Conservation (phyloP, 768 basidiomycete genomes). For the Kwoniella newhampshirensis region DNA sequence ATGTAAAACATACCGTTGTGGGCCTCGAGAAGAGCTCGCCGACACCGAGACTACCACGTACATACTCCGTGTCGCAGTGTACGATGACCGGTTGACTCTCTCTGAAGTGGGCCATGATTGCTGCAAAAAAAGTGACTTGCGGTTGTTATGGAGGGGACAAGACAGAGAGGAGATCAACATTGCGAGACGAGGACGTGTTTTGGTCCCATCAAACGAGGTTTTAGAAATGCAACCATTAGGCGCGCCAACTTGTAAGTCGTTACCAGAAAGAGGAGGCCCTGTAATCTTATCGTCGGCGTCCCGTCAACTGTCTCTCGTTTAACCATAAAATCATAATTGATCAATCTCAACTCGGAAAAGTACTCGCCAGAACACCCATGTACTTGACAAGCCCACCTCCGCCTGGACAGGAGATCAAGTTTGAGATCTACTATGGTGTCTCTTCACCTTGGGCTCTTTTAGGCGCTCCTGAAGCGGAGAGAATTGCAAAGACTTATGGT, state of each 20-base stretch:
- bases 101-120: constrained; percentile 23
- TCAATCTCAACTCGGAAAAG: too few relatives aligned
- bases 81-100: constrained; percentile 36
- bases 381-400: constrained; percentile 23
- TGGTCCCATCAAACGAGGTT: too few relatives aligned
- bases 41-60: constrained; percentile 38
- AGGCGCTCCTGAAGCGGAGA: constrained; percentile 29
- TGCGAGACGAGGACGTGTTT: constrained; percentile 13
- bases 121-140: neutral
- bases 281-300: too few relatives aligned
- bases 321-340: too few relatives aligned
- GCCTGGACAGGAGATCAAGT: constrained; percentile 17
- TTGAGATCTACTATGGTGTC: constrained; percentile 39
- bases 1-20: constrained; percentile 23
- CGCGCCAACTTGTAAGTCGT: too few relatives aligned
- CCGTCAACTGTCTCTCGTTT: too few relatives aligned
- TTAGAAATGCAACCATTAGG: neutral
- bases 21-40: constrained; percentile 38
- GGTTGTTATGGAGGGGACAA: neutral
- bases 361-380: too few relatives aligned
- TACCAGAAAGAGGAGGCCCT: too few relatives aligned
- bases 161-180: constrained; percentile 7
- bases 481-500: constrained; percentile 27
- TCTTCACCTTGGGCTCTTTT: constrained; percentile 42
- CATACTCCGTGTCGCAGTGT: constrained; percentile 36